A percentile compares a stretch with the other conserved stretches of the same genome.
These are phyloP conservation scores for Phytophthora megakarya DNA, from an alignment of 352 stramenopile genomes.

Conservation along the genomic window DNA sequence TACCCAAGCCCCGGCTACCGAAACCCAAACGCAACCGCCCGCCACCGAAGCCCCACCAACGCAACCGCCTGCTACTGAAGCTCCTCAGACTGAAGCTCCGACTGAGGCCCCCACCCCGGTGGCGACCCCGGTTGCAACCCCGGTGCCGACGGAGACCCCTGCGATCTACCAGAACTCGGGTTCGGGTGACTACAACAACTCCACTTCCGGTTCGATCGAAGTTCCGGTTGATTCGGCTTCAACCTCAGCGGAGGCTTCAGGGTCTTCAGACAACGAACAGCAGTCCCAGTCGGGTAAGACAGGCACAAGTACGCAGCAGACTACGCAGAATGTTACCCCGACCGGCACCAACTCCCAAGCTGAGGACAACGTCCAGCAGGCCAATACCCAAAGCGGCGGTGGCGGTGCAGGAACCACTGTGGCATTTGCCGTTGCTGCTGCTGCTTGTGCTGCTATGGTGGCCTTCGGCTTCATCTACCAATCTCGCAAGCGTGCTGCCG, in stretches of 20 bases:
- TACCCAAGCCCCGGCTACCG: conserved; percentile 3
- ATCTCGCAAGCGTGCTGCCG: conserved; percentile 58
- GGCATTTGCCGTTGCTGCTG: conserved; percentile 30
- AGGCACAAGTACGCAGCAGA: conserved; percentile 16
- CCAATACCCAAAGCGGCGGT: conserved; percentile 43
- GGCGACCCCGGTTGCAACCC: conserved; percentile 15
- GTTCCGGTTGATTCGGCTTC: neutral
- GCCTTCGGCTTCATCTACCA: conserved; percentile 78
- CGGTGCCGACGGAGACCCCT: conserved; percentile 22
- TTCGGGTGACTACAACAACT: conserved; percentile 24
- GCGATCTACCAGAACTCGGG: conserved; percentile 23
- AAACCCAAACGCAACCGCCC: neutral
- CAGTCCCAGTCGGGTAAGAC: conserved; percentile 7
- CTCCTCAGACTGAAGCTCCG: neutral
- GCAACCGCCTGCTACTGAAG: neutral
- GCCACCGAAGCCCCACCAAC: conserved; percentile 6
- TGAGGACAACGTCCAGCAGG: conserved; percentile 32
- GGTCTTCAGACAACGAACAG: conserved; percentile 22
- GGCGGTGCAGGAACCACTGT: conserved; percentile 19
- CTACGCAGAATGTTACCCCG: conserved; percentile 16
- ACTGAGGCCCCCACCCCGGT: conserved; percentile 10
- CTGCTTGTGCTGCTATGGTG: conserved; percentile 44
- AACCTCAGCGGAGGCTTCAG: conserved; percentile 8
- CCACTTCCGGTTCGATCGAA: conserved; percentile 10
- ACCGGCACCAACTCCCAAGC: conserved; percentile 14